phyloP scores from a whole-genome alignment of 1,284 basidiomycete genomes.

The Pterula multifida region DNA sequence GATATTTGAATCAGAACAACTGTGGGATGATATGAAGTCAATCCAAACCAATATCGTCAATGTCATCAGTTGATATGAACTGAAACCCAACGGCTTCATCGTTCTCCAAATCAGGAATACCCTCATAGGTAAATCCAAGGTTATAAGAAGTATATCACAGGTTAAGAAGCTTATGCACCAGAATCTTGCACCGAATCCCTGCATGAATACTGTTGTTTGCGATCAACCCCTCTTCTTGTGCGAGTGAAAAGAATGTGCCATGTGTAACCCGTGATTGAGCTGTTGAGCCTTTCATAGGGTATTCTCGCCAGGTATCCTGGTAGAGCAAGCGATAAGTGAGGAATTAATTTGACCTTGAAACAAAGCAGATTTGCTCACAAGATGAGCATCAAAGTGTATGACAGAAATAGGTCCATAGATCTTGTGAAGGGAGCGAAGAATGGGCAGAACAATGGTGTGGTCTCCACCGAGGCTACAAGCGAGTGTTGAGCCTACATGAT shows the following conservation, averaged over 20 bases:
- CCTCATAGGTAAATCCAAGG: slow-evolving; percentile 22
- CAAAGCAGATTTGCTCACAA: slow-evolving; percentile 20
- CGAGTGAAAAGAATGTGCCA: slow-evolving; percentile 68
- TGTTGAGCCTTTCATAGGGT: slow-evolving; percentile 34
- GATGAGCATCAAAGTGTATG: slow-evolving; percentile 74
- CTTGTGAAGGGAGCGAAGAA: slow-evolving; percentile 58
- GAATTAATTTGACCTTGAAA: not conserved
- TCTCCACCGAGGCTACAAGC: slow-evolving; percentile 57
- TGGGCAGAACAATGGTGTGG: slow-evolving; percentile 67
- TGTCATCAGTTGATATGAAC: slow-evolving; percentile 62
- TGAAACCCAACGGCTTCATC: slow-evolving; percentile 59
- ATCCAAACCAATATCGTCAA: slow-evolving; percentile 36
- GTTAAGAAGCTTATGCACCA: slow-evolving; percentile 23
- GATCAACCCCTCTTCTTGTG: slow-evolving; percentile 62
- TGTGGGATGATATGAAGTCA: not conserved
- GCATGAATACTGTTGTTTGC: slow-evolving; percentile 65
- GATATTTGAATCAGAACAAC: slow-evolving; percentile 12
- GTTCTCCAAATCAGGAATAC: slow-evolving; percentile 44
- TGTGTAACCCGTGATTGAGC: slow-evolving; percentile 59
- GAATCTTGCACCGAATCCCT: slow-evolving; percentile 65
- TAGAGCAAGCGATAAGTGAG: not conserved
- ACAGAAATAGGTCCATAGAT: slow-evolving; percentile 69
- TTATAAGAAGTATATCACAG: not conserved
- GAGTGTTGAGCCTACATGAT: slow-evolving; percentile 2
- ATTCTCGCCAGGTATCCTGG: slow-evolving; percentile 45